Evolutionary conservation across 768 basidiomycete genomes (phyloP).

Genomic region (Baorangia bicolor): DNA sequence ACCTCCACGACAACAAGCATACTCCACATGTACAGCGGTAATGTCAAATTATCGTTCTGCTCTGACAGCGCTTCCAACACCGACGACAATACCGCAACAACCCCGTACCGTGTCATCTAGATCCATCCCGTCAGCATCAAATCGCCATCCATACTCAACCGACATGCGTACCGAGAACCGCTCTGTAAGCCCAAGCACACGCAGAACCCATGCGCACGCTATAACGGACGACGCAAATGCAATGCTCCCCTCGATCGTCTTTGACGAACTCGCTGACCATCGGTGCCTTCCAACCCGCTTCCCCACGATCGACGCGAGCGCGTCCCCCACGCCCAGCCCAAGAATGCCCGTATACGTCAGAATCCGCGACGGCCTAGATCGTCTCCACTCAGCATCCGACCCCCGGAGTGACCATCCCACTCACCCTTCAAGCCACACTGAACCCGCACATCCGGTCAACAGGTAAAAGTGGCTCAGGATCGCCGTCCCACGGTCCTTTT

Average conservation of each 20-base stretch:
- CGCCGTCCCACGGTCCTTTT: conserved; percentile 92
- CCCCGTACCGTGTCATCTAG: conserved; percentile 66
- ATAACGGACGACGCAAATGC: conserved; percentile 78
- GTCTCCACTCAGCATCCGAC: conserved; percentile 2
- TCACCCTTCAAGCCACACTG: conserved; percentile 93
- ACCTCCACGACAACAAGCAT: conserved; percentile 61
- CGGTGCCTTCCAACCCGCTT: conserved; percentile 74
- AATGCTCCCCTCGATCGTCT: conserved; percentile 89
- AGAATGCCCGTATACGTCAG: conserved; percentile 83
- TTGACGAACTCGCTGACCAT: conserved; percentile 83
- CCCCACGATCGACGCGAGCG: conserved; percentile 90
- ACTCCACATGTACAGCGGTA: conserved; percentile 97
- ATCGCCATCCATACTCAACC: not conserved
- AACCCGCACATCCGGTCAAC: conserved; percentile 90
- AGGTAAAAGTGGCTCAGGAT: conserved; percentile 98
- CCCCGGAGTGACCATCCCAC: conserved; percentile 28
- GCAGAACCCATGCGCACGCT: conserved; percentile 65
- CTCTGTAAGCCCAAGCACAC: conserved; percentile 67
- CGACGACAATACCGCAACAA: conserved; percentile 62
- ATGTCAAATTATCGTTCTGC: conserved; percentile 96
- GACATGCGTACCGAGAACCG: conserved; percentile 67
- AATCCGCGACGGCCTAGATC: conserved; percentile 45
- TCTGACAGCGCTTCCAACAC: conserved; percentile 88
- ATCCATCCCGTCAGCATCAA: conserved; percentile 20
- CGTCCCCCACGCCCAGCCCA: conserved; percentile 90